Conservation (phyloP, 495 filamentous ascomycete genomes). For the Podospora appendiculata region DNA sequence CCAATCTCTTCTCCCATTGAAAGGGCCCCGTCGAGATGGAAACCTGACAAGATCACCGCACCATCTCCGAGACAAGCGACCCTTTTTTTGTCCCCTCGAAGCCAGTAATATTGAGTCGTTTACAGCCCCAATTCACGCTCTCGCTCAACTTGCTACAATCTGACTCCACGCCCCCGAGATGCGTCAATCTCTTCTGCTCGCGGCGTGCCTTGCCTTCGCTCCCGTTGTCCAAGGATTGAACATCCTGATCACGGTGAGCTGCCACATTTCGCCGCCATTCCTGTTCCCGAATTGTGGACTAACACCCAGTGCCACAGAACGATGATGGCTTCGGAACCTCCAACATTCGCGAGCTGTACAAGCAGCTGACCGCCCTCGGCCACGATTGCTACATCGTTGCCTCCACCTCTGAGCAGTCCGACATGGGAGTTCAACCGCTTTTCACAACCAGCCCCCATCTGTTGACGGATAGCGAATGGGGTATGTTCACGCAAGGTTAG, state of each 20-base stretch:
- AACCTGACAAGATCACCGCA: too few relatives aligned
- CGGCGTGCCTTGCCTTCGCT: constrained; percentile 2
- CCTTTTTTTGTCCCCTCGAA: too few relatives aligned
- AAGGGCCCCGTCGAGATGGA: too few relatives aligned
- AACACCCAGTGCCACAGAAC: constrained; percentile 12
- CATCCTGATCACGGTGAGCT: constrained; percentile 14
- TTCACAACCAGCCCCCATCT: constrained; percentile 24
- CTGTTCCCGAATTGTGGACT: background rate
- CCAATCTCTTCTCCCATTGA: too few relatives aligned
- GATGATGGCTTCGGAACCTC: constrained; percentile 37
- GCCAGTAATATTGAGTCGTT: too few relatives aligned
- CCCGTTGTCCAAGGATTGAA: constrained; percentile 5
- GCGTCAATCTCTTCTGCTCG: constrained; percentile 2
- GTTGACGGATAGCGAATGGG: constrained; percentile 13
- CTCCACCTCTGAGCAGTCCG: constrained; percentile 15
- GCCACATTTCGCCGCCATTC: background rate
- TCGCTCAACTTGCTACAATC: too few relatives aligned
- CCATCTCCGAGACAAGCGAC: too few relatives aligned
- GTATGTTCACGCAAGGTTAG: background rate
- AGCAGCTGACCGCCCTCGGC: constrained; percentile 24
- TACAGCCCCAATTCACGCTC: too few relatives aligned
- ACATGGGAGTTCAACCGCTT: constrained; percentile 14
- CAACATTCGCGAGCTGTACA: constrained; percentile 36
- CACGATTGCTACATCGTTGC: constrained; percentile 34
- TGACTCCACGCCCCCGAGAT: background rate